These are phyloP conservation scores for Stagonosporopsis chrysanthemi DNA, from an alignment of 2,329 filamentous ascomycete genomes.

Conservation along the genomic window DNA sequence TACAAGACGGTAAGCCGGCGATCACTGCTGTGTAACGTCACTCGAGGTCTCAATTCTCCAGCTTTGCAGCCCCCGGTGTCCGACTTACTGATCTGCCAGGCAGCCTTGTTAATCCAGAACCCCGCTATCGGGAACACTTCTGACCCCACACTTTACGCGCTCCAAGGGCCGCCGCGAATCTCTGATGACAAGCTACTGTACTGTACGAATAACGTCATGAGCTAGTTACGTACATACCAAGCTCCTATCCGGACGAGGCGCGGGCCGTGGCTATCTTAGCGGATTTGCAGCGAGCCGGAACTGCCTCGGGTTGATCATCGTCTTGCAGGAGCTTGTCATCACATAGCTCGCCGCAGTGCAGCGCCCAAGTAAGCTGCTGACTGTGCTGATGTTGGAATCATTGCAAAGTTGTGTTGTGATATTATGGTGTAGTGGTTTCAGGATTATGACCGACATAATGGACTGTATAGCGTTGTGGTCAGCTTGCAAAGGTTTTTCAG, in stretches of 20 bases:
- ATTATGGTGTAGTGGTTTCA: background rate
- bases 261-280: constrained; percentile 13
- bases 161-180: background rate
- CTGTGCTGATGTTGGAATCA: background rate
- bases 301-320: background rate
- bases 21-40: constrained; percentile 12
- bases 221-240: constrained; percentile 1
- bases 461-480: too few relatives aligned
- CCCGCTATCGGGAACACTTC: constrained; percentile 3
- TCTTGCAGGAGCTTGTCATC: background rate
- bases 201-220: constrained; percentile 3
- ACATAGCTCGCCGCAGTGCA: background rate
- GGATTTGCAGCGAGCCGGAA: background rate
- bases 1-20: constrained; percentile 10
- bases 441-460: background rate
- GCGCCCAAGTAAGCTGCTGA: background rate
- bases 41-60: constrained; percentile 1
- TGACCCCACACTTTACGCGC: constrained; percentile 9
- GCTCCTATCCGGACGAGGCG: constrained; percentile 14
- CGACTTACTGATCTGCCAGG: constrained; percentile 2
- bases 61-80: constrained; percentile 5
- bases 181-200: background rate
- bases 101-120: background rate
- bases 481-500: background rate
- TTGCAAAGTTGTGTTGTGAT: background rate